These are phyloP conservation scores for Filobasidium wieringae DNA, from an alignment of 768 basidiomycete genomes.

Conservation along the genomic window DNA sequence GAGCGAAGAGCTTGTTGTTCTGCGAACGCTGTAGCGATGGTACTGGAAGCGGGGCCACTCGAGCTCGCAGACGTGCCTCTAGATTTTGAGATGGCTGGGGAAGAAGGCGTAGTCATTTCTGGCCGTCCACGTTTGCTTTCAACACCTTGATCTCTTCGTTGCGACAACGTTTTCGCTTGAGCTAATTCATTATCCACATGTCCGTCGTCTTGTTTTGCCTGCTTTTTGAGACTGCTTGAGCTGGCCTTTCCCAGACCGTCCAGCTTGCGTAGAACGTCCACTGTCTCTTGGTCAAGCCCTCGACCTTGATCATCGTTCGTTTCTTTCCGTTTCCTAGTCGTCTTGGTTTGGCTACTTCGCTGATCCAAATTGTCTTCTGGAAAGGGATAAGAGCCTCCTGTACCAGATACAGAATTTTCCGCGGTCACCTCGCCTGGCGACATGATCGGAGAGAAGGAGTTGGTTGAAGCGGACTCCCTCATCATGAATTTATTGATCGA, in stretches of 20 bases:
- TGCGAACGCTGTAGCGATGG: not conserved
- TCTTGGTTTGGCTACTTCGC: no score
- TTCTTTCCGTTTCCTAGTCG: not conserved
- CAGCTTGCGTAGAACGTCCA: conserved; percentile 79
- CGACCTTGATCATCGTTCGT: not conserved
- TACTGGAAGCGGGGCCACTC: not conserved
- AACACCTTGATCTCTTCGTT: not conserved
- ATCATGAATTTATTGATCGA: conserved; percentile 69
- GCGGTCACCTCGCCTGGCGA: conserved; percentile 12
- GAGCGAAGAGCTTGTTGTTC: not conserved
- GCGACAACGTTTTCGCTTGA: not conserved
- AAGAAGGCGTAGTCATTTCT: not conserved
- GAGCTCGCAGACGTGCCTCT: not conserved
- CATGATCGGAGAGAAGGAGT: conserved; percentile 21
- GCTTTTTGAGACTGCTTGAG: conserved; percentile 4
- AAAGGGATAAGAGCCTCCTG: no score
- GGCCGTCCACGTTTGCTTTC: not conserved
- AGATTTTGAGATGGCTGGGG: not conserved
- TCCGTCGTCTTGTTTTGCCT: conserved; percentile 4
- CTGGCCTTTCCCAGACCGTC: conserved; percentile 69
- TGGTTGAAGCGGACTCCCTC: conserved; percentile 38
- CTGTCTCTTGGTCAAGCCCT: conserved; percentile 72
- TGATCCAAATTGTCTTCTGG: not conserved
- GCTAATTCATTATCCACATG: conserved; percentile 10
- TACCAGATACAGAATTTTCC: not conserved